Base-by-base conservation (phyloP, 1,139 yeast genomes). In the Trichomonascaceae sp. region DNA sequence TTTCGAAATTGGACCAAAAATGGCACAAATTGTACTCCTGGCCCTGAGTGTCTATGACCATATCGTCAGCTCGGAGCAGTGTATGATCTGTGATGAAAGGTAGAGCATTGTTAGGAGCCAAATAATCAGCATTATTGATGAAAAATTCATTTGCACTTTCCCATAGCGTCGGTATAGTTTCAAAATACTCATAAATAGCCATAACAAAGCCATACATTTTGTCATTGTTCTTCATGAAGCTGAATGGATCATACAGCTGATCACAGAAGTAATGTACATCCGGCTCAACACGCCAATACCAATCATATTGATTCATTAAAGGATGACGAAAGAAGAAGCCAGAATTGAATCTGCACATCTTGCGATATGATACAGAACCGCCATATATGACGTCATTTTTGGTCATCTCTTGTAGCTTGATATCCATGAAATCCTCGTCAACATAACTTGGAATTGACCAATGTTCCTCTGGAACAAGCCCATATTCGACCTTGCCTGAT, bases 211-310 rank as follows among this genome's bases (percentile, higher is more conserved):
- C 97, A 65, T 93, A 93, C 61, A 81, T 83, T 66, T 89, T 90
- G 51, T 79, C 74, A 55, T 81, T 78, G 49, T 79, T 80, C 57
- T 87, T 81, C 86, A 93, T 78, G 54, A 87, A 81, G 45, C 81
- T 74, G 67, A 93, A 93, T n/a, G 98, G 97, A 78, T 95, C 82
- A 76, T 71, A 71, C 15, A 60, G 52, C 58, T 69, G 70, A 60
- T 90, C 96, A 70, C 97, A 90, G 67, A 75, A 87, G 68, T 87
- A 89, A 61, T 87, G 82, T 39, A 91, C 93, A 56, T 84, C 83
- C 0, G 99, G 98, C 68, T 91, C 99, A 2, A 91, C 96, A 55
- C 99, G 74, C 83, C 96, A 90, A 72, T 91, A 91, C 80, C 87
- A 91, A 58, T 87, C 89, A 64, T 85, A 83, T 53, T 82, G 72